Conservation (phyloP, 2,329 filamentous ascomycete species). For the Diplodia intermedia region DNA sequence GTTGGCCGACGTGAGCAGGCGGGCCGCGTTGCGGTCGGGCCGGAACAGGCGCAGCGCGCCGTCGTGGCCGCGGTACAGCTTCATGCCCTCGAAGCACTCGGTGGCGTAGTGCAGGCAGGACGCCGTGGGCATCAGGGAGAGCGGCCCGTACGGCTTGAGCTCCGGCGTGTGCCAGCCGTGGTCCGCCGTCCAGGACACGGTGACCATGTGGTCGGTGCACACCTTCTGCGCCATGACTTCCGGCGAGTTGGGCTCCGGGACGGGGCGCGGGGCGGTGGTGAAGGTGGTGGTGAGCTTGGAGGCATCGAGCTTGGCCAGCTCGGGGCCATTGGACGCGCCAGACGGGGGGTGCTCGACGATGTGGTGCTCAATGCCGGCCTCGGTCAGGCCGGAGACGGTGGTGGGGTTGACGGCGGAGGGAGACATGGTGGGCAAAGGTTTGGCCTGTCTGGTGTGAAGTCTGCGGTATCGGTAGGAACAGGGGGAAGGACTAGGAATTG, state of each 20-base stretch:
- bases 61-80: conserved; percentile 72
- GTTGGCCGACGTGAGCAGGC: conserved; percentile 62
- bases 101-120: conserved; percentile 87
- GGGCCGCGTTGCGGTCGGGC: conserved; percentile 73
- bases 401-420: conserved; percentile 35
- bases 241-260: conserved; percentile 50
- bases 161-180: conserved; percentile 76
- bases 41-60: conserved; percentile 78
- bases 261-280: conserved; percentile 51
- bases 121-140: conserved; percentile 80
- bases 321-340: conserved; percentile 35
- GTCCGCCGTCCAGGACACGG: conserved; percentile 68
- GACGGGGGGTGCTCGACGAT: conserved; percentile 16
- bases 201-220: conserved; percentile 89
- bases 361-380: conserved; percentile 45
- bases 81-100: conserved; percentile 88
- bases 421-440: neutral
- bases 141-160: conserved; percentile 77
- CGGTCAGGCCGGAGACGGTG: conserved; percentile 44
- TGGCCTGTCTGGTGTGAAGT: neutral
- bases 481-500: neutral
- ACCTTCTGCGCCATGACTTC: conserved; percentile 51
- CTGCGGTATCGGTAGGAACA: neutral
- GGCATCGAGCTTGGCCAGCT: conserved; percentile 52
- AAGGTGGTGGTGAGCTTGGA: conserved; percentile 52